phyloP scores from a whole-genome alignment of 768 basidiomycete genomes.

The Boletellus ananas region DNA sequence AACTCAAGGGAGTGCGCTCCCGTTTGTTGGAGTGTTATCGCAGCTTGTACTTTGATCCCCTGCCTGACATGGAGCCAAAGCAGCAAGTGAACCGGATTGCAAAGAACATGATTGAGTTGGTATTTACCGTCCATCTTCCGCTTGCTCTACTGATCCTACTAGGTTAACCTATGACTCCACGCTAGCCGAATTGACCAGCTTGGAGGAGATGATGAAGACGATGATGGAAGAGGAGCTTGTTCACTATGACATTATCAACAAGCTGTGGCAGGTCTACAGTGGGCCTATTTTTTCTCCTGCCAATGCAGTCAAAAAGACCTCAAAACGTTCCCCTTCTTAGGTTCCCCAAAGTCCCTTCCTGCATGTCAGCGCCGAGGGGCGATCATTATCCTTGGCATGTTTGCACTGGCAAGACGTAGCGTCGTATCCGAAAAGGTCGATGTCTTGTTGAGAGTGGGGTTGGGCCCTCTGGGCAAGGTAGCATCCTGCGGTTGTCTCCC shows the following conservation, averaged over 20 bases:
- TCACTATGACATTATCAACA: slow-evolving; percentile 78
- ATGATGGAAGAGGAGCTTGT: slow-evolving; percentile 91
- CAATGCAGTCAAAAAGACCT: background rate
- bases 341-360: slow-evolving; percentile 70
- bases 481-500: slow-evolving; percentile 1
- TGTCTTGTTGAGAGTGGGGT: slow-evolving; percentile 76
- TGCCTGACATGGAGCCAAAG: slow-evolving; percentile 71
- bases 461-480: slow-evolving; percentile 84
- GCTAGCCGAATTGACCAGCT: slow-evolving; percentile 88
- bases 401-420: slow-evolving; percentile 77
- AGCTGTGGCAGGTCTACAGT: slow-evolving; percentile 98
- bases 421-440: slow-evolving; percentile 84
- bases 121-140: background rate
- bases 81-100: slow-evolving; percentile 88
- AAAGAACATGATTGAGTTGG: slow-evolving; percentile 96
- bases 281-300: slow-evolving; percentile 26
- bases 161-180: slow-evolving; percentile 92
- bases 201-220: slow-evolving; percentile 95
- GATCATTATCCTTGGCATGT: slow-evolving; percentile 96
- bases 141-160: background rate
- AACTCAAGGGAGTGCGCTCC: slow-evolving; percentile 84
- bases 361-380: slow-evolving; percentile 88
- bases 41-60: slow-evolving; percentile 81
- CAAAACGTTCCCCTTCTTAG: slow-evolving; percentile 36
- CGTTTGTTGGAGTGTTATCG: slow-evolving; percentile 87